Evolutionary conservation across 495 filamentous ascomycete species (phyloP), one percentile per base, ranked within the genome.

Genomic region (Cercophora samala): DNA sequence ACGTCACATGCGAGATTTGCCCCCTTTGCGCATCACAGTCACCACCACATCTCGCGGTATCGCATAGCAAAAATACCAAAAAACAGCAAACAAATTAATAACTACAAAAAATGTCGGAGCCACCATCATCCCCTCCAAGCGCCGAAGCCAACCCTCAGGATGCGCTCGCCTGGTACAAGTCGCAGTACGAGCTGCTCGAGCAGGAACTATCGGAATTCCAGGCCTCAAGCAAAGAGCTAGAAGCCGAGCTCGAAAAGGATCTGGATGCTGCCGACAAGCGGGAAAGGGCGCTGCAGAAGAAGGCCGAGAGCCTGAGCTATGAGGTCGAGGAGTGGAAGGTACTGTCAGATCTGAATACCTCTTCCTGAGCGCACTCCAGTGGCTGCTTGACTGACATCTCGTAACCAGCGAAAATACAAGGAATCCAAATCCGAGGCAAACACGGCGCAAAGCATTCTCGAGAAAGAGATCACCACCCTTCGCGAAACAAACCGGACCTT

Each of bases 261-360:
- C 86, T 98, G 59, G 96, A 99, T 76, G 91, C 91, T 22, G 92
- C 93, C 52, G 95, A 99, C 83, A 94, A 95, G 80, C 86, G 91
- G 71, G 95, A 99, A 77, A 85, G 92, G 65, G 83, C 86, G 65
- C 78, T 98, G 71, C 87, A 92, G 74, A 89, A 94, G 76, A 97
- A 95, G 79, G 88, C 91, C 2, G 95, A 98, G 73, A 83, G 79
- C 25, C 75, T 97, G 71, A 86, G 85, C 64, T 97, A 92, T 73
- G 93, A 97, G 74, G 93, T 94, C 0, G 93, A 97, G 21, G 95
- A 99, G 79, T 99, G 95, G 95, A 97, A 99, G 87, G 93, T 97
- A 82, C 29, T 74, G 87, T 71, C 42, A 23, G 46, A 54, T 21
- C 52, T 21, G 29, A 32, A 13, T 11, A 46, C n/a, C 53, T 21